phyloP scores from a whole-genome alignment of 1,284 basidiomycete genomes.

The Rhodofomes roseus region DNA sequence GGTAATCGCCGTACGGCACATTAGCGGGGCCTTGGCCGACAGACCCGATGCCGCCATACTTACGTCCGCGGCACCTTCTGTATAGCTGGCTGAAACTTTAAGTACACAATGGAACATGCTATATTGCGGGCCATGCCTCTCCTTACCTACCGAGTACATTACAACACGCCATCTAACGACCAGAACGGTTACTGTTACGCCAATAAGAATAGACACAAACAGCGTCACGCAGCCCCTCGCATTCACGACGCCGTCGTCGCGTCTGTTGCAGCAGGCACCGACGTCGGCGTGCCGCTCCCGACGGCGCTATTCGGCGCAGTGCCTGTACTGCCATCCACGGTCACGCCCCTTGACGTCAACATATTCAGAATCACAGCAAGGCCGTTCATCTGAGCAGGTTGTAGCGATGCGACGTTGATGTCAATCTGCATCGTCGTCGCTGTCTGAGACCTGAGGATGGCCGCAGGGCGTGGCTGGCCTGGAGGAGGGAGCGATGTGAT shows the following conservation, averaged over 20 bases:
- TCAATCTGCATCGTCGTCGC: slow-evolving; percentile 70
- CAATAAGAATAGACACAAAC: slow-evolving; percentile 15
- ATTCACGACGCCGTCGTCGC: slow-evolving; percentile 3
- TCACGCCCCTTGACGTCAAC: slow-evolving; percentile 36
- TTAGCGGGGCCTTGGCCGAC: background rate
- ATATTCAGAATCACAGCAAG: slow-evolving; percentile 67
- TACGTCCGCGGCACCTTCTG: background rate
- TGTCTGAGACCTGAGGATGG: slow-evolving; percentile 63
- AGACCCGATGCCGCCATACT: background rate
- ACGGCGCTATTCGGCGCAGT: background rate
- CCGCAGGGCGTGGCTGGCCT: slow-evolving; percentile 60
- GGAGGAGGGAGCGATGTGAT: slow-evolving; percentile 49
- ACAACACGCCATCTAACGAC: background rate
- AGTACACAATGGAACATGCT: background rate
- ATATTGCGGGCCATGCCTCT: background rate
- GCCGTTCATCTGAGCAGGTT: slow-evolving; percentile 69
- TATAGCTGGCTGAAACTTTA: background rate
- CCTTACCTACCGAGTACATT: background rate
- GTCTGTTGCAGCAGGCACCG: slow-evolving; percentile 8
- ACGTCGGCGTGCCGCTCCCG: background rate
- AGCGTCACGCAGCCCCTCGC: background rate
- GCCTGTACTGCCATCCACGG: slow-evolving; percentile 19
- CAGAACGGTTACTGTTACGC: slow-evolving; percentile 13
- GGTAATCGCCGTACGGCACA: background rate
- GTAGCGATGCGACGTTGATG: slow-evolving; percentile 68